Evolutionary conservation across 257 asterid genomes (phyloP).

Genomic region (Perilla frutescens): DNA sequence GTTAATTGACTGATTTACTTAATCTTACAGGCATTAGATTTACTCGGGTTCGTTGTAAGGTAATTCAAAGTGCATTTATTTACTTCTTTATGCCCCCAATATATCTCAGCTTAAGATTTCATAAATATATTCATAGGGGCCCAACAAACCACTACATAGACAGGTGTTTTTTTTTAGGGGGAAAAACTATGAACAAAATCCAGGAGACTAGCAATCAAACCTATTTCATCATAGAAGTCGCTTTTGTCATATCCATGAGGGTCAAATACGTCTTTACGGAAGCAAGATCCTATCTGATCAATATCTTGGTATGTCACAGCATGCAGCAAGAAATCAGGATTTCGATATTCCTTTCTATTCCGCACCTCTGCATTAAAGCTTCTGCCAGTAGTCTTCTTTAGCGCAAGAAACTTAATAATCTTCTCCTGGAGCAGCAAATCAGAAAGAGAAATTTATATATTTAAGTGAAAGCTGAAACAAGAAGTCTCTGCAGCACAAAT

Average conservation of each 20-base stretch:
- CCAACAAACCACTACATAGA: neutral
- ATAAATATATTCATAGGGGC: neutral
- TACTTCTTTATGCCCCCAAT: neutral
- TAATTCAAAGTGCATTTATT: too few relatives aligned
- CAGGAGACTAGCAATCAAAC: slow-evolving; percentile 43
- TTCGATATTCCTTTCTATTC: slow-evolving; percentile 88
- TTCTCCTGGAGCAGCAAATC: slow-evolving; percentile 58
- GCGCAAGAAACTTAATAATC: slow-evolving; percentile 66
- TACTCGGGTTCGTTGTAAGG: neutral
- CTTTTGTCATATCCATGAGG: slow-evolving; percentile 95
- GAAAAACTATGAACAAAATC: neutral
- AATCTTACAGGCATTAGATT: neutral
- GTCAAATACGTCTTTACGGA: slow-evolving; percentile 89
- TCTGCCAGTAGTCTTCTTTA: slow-evolving; percentile 76
- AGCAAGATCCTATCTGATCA: slow-evolving; percentile 96
- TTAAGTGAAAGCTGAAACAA: slow-evolving; percentile 23
- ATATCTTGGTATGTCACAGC: slow-evolving; percentile 96
- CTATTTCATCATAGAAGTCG: slow-evolving; percentile 94
- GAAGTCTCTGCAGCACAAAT: slow-evolving; percentile 12
- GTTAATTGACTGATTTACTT: neutral
- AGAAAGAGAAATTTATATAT: slow-evolving; percentile 14
- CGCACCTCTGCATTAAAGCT: slow-evolving; percentile 96
- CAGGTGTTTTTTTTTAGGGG: neutral
- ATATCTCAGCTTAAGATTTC: neutral
- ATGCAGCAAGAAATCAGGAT: slow-evolving; percentile 94